Base-by-base conservation (phyloP, 169 alveolate genomes). In the Hammondia hammondi region DNA sequence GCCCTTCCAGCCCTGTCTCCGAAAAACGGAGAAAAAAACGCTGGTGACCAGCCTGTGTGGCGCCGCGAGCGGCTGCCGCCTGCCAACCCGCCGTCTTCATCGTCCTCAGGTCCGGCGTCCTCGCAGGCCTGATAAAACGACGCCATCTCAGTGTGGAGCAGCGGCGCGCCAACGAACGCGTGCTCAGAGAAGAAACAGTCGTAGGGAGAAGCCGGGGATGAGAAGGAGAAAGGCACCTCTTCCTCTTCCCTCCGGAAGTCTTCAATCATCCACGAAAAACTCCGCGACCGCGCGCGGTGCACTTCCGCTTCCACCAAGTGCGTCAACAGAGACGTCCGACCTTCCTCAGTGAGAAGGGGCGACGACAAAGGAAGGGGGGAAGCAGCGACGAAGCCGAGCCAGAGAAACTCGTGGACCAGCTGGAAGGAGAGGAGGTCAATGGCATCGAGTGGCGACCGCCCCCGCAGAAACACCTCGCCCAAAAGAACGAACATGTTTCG, bases 331-430 rank as follows among this genome's bases (percentile, higher is more conserved):
- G 56, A 77, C 32, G 87, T 24, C 29, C 87, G 45, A 10, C 87
- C 48, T 32, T 77, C 87, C 43, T 77, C 87, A 32, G 43, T 77
- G 39, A 67, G n/a, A 17, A 67, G 77, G 2, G 77, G 77, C 27
- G 77, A 67, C 27, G 77, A 67, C 27, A 67, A 17, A 29, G 77
- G 24, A 6, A 29, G 77, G 85, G 21, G 70, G 27, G 46, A 72
- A 90, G 27, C 46, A 88, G 87, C 85, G 14, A 56, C 92, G 39
- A 92, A 92, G 52, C 91, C 95, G 48, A 85, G 56, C 56, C 89
- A 61, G n/a, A 92, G 88, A 2, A 92, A n/a, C 29, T 92, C 92
- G 88, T 92, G 92, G 32, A 57, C 91, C 57, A 92, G 92, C 89
- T 92, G 95, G 43, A 82, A 77, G 21, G 95, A 92, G 88, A 92